phyloP scores from a whole-genome alignment of 202 grass and related monocot species.

The Panicum virgatum region DNA sequence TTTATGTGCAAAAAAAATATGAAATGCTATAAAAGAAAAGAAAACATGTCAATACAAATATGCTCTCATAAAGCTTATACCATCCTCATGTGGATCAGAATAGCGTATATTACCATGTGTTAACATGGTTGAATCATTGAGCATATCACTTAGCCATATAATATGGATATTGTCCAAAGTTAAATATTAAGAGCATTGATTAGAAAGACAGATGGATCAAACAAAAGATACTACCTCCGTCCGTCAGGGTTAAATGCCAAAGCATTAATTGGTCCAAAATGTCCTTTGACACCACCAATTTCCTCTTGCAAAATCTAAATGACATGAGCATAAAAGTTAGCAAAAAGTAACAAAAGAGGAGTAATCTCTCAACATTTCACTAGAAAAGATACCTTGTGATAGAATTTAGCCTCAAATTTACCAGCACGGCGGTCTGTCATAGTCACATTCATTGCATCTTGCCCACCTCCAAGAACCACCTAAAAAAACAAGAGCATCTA shows the following conservation, averaged over 20 bases:
- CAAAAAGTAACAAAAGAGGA: neutral
- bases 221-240: constrained; percentile 51
- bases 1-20: neutral
- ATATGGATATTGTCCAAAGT: neutral
- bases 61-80: constrained; percentile 39
- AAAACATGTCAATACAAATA: neutral
- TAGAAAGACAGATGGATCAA: neutral
- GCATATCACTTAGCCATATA: neutral
- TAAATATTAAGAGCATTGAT: neutral
- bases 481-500: constrained; percentile 22
- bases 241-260: constrained; percentile 93
- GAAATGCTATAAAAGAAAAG: neutral
- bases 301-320: constrained; percentile 88
- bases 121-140: constrained; percentile 45
- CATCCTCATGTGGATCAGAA: constrained; percentile 53
- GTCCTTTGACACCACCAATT: constrained; percentile 95
- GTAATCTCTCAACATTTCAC: neutral
- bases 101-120: constrained; percentile 46
- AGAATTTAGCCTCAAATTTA: constrained; percentile 97
- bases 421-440: constrained; percentile 80
- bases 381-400: constrained; percentile 61
- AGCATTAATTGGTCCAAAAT: constrained; percentile 97
- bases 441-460: constrained; percentile 90
- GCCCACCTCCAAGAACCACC: constrained; percentile 87
- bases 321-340: neutral